Percentiles rank a stretch among this genome's conserved stretches.
These are phyloP conservation scores for Tarenaya hassleriana DNA, from an alignment of 345 rosid species.

Conservation along the genomic window DNA sequence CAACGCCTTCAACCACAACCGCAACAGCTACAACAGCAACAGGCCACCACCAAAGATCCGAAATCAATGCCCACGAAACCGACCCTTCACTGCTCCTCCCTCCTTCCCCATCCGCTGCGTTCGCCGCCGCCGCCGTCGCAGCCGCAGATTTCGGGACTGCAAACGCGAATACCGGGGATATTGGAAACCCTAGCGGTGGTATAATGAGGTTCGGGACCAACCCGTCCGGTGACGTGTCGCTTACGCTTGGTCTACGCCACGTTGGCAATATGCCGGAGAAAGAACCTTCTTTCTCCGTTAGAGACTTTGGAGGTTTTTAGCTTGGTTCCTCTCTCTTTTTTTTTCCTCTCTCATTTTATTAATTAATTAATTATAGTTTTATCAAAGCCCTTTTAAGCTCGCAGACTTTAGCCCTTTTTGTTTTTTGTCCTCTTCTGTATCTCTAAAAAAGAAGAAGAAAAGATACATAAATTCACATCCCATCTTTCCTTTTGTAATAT, in stretches of 20 bases:
- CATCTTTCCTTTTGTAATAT: too few relatives aligned
- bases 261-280: conserved; percentile 61
- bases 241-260: conserved; percentile 83
- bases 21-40: conserved; percentile 31
- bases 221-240: conserved; percentile 56
- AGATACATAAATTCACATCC: too few relatives aligned
- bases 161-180: conserved; percentile 30
- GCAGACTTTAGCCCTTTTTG: too few relatives aligned
- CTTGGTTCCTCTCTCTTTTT: too few relatives aligned
- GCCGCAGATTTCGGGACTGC: conserved; percentile 38
- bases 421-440: background rate
- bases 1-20: conserved; percentile 31
- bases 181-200: too few relatives aligned
- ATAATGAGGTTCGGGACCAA: conserved; percentile 61
- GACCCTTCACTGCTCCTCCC: conserved; percentile 39
- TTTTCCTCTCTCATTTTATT: background rate
- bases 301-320: conserved; percentile 62
- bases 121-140: conserved; percentile 17
- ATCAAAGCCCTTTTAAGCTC: background rate
- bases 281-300: conserved; percentile 46
- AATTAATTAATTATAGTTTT: background rate
- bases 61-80: conserved; percentile 44
- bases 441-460: too few relatives aligned
- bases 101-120: conserved; percentile 10
- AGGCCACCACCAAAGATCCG: conserved; percentile 44